Percentiles rank a stretch among this genome's conserved stretches.
Evolutionary conservation across 169 alveolate species (phyloP).

Genomic region (Cryptosporidium parvum): DNA sequence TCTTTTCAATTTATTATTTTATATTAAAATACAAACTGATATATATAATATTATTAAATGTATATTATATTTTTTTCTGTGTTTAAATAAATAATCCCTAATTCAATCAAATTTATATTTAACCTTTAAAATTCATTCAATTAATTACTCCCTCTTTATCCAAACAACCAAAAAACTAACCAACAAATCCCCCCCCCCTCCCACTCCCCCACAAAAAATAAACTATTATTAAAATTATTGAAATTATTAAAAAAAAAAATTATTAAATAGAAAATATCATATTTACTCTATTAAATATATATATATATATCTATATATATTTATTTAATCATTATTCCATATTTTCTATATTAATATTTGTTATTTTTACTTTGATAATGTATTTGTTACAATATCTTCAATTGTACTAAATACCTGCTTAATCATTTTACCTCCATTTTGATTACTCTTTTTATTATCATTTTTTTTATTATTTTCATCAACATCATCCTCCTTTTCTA

Average conservation of each 20-base stretch:
- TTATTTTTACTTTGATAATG: not conserved
- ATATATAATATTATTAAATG: no score
- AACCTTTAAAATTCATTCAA: not conserved
- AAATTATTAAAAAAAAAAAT: no score
- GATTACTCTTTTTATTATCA: not conserved
- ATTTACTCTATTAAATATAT: no score
- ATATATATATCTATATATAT: no score
- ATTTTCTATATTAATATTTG: not conserved
- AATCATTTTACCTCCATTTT: slow-evolving; percentile 19
- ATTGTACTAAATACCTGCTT: slow-evolving; percentile 54
- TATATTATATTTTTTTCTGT: no score
- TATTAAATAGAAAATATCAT: no score
- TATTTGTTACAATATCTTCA: slow-evolving; percentile 46
- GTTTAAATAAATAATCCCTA: no score
- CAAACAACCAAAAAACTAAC: no score
- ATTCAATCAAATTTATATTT: no score
- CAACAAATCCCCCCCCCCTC: not conserved
- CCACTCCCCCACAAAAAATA: not conserved
- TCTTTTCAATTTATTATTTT: not conserved
- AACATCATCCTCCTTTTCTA: not conserved
- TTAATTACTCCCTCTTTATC: not conserved
- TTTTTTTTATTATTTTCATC: not conserved
- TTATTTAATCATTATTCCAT: not conserved
- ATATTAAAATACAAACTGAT: no score
- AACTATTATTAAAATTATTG: not conserved